A percentile compares a stretch with the other conserved stretches of the same genome.
phyloP scores from a whole-genome alignment of 2,329 filamentous ascomycete species.

The Phialophora tarda region DNA sequence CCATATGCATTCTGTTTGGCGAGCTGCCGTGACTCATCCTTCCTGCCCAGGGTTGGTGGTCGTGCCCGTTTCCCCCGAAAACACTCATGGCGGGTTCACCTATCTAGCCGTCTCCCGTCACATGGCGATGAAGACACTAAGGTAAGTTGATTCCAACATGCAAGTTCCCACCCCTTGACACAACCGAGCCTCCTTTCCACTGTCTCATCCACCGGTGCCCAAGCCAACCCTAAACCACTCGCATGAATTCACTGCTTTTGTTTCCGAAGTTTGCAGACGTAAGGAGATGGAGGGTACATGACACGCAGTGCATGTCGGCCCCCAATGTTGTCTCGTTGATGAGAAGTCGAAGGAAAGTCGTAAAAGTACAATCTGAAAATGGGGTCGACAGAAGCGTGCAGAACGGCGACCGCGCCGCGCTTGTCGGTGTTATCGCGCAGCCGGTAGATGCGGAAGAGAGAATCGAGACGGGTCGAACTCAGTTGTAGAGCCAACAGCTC shows the following conservation, averaged over 20 bases:
- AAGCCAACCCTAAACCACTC: conserved; percentile 9
- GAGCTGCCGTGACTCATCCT: conserved; percentile 8
- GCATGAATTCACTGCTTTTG: conserved; percentile 20
- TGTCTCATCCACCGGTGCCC: not conserved
- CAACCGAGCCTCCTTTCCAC: conserved; percentile 9
- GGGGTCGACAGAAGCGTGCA: not conserved
- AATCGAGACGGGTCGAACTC: not conserved
- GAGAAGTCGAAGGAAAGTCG: conserved; percentile 16
- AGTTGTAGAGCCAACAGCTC: conserved; percentile 9
- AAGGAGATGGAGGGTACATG: not conserved
- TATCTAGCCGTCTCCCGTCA: conserved; percentile 13
- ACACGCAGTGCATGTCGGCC: not conserved
- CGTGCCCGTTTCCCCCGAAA: not conserved
- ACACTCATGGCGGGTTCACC: conserved; percentile 6
- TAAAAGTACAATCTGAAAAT: conserved; percentile 20
- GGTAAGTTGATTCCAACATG: conserved; percentile 14
- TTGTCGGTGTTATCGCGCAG: not conserved
- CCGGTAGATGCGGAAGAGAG: not conserved
- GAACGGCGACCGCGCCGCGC: not conserved
- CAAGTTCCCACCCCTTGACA: conserved; percentile 3
- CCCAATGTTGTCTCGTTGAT: conserved; percentile 6
- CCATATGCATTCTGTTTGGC: conserved; percentile 24
- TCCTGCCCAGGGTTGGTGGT: conserved; percentile 14
- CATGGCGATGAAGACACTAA: not conserved
- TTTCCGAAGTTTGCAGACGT: conserved; percentile 1